Percentiles rank a stretch among this genome's conserved stretches.
phyloP scores from a whole-genome alignment of 768 basidiomycete species.

The Ephemerocybe angulata region DNA sequence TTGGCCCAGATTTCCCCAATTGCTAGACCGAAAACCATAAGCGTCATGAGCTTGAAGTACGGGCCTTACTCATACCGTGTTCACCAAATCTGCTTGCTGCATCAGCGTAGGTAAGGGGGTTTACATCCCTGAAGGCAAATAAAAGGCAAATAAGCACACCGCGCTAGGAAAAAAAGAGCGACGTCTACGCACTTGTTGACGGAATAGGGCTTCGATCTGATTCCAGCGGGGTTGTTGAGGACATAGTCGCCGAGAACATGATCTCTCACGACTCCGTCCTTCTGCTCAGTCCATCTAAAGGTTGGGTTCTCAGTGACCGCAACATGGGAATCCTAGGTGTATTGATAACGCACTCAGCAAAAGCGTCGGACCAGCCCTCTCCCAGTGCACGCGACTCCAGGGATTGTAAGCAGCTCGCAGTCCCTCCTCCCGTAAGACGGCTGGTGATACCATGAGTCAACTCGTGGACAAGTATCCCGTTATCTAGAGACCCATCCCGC shows the following conservation, averaged over 20 bases:
- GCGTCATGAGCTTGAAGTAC: no score
- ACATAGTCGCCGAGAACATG: slow-evolving; percentile 52
- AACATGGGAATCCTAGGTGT: not conserved
- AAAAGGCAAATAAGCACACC: no score
- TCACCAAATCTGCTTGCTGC: no score
- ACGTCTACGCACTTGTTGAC: no score
- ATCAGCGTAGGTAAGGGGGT: no score
- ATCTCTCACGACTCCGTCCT: slow-evolving; percentile 32
- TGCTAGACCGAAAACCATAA: no score
- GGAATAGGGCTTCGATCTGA: slow-evolving; percentile 56
- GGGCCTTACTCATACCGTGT: no score
- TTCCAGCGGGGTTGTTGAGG: slow-evolving; percentile 45
- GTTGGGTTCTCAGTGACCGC: no score
- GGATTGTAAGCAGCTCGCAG: slow-evolving; percentile 58
- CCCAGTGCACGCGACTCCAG: slow-evolving; percentile 65
- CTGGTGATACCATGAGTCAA: slow-evolving; percentile 44
- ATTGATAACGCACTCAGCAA: not conserved
- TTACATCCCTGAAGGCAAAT: no score
- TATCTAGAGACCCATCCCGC: slow-evolving; percentile 45
- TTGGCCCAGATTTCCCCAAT: slow-evolving; percentile 56
- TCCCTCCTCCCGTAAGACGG: slow-evolving; percentile 51
- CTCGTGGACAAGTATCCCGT: slow-evolving; percentile 50
- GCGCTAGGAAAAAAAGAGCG: no score
- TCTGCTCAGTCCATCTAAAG: slow-evolving; percentile 40
- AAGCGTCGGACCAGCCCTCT: slow-evolving; percentile 35